Evolutionary conservation across 2,329 filamentous ascomycete genomes (phyloP).

Genomic region (Celoporthe dispersa): DNA sequence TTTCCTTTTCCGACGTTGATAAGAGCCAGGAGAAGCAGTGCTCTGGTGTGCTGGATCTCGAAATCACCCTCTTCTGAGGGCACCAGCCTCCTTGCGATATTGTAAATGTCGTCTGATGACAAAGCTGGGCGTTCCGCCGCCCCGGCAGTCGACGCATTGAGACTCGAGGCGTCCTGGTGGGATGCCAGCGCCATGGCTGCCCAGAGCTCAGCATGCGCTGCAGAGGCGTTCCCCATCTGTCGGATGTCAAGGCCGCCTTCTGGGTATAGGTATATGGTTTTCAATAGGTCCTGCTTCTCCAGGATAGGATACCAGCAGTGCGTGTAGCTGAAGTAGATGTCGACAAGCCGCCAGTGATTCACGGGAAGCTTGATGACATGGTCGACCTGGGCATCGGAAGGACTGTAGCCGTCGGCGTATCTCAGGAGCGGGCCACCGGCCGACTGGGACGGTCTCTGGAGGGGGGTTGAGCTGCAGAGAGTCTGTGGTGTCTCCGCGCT

Average conservation of each 20-base stretch:
- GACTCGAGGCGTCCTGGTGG: conserved; percentile 51
- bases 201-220: conserved; percentile 63
- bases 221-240: conserved; percentile 33
- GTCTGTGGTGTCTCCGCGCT: conserved; percentile 16
- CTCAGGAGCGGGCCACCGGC: neutral
- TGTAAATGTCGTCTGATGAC: conserved; percentile 50
- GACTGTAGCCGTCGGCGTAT: neutral
- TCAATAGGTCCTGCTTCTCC: conserved; percentile 66
- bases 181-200: conserved; percentile 62
- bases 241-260: conserved; percentile 37
- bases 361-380: conserved; percentile 47
- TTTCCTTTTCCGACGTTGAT: conserved; percentile 64
- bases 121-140: conserved; percentile 33
- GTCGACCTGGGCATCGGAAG: conserved; percentile 6
- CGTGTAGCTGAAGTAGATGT: conserved; percentile 76
- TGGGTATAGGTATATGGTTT: conserved; percentile 49
- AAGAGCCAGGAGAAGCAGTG: conserved; percentile 63
- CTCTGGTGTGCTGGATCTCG: conserved; percentile 58
- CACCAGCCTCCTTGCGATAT: conserved; percentile 53
- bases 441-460: conserved; percentile 4
- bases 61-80: conserved; percentile 53
- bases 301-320: conserved; percentile 78
- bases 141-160: conserved; percentile 20
- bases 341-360: conserved; percentile 65
- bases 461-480: neutral